Evolutionary conservation across 441 rosid species (phyloP).

Genomic region (Manihot esculenta): DNA sequence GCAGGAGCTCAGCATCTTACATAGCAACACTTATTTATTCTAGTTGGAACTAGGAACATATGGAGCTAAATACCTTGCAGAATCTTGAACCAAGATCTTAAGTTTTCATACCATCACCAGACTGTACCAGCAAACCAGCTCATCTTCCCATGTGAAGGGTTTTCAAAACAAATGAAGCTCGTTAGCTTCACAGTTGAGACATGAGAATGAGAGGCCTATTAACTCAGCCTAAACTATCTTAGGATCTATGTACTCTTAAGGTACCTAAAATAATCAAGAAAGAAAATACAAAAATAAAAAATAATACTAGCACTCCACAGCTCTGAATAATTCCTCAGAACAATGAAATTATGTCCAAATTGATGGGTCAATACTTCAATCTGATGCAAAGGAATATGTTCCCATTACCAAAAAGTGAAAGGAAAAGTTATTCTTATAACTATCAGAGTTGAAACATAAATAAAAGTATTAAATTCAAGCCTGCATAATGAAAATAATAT

Average conservation of each 20-base stretch:
- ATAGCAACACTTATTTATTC: neutral
- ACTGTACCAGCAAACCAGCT: constrained; percentile 3
- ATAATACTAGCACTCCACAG: neutral
- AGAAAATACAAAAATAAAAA: neutral
- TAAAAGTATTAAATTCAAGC: neutral
- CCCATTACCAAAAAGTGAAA: constrained; percentile 5
- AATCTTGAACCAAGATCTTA: neutral
- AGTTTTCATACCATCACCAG: neutral
- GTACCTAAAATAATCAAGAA: neutral
- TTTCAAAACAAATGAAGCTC: neutral
- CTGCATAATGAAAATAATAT: neutral
- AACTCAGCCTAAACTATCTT: neutral
- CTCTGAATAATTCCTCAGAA: neutral
- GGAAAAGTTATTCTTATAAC: neutral
- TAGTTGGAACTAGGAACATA: neutral
- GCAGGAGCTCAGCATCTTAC: neutral
- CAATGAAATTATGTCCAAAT: neutral
- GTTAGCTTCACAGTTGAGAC: neutral
- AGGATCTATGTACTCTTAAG: neutral
- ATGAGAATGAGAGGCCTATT: neutral
- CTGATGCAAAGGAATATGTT: neutral
- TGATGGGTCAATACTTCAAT: neutral
- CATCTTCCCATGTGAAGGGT: neutral
- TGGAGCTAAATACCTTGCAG: neutral
- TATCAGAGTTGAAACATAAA: neutral